phyloP scores from a whole-genome alignment of 345 rosid species.

The Boechera stricta region DNA sequence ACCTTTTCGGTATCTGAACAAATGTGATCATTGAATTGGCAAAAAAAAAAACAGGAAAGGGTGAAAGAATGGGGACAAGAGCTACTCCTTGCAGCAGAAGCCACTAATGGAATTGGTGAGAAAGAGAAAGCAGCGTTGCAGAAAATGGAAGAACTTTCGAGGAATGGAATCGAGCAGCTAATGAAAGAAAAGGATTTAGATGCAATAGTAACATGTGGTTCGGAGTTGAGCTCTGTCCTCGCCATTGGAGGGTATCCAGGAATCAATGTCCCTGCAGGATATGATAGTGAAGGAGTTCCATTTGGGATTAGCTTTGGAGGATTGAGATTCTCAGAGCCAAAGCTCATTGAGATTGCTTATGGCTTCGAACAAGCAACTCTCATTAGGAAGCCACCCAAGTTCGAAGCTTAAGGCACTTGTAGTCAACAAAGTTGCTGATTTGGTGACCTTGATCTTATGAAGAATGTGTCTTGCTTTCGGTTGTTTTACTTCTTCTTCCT shows the following conservation, averaged over 20 bases:
- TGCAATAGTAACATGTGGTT: slow-evolving; percentile 54
- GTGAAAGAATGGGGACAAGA: slow-evolving; percentile 57
- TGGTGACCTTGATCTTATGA: too few relatives aligned
- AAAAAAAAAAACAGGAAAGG: slow-evolving; percentile 49
- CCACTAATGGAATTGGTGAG: slow-evolving; percentile 49
- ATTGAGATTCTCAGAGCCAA: slow-evolving; percentile 64
- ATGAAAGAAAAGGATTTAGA: slow-evolving; percentile 58
- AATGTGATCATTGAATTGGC: neutral
- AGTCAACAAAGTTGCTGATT: too few relatives aligned
- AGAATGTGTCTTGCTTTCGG: too few relatives aligned
- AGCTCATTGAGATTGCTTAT: slow-evolving; percentile 72
- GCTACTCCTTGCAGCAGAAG: slow-evolving; percentile 49
- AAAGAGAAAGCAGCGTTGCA: slow-evolving; percentile 42
- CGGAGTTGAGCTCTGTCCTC: slow-evolving; percentile 32
- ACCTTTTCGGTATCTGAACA: neutral
- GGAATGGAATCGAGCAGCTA: slow-evolving; percentile 61
- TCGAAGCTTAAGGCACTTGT: slow-evolving; percentile 7
- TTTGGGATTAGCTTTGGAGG: slow-evolving; percentile 74
- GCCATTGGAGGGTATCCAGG: slow-evolving; percentile 81
- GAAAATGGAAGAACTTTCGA: slow-evolving; percentile 43
- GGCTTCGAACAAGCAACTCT: slow-evolving; percentile 72
- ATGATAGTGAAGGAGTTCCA: slow-evolving; percentile 55
- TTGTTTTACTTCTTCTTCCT: too few relatives aligned
- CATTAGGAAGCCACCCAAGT: slow-evolving; percentile 63
- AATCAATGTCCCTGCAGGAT: slow-evolving; percentile 71